These are phyloP conservation scores for Melanopsichium pennsylvanicum DNA, from an alignment of 1,284 basidiomycete species.

Conservation along the genomic window DNA sequence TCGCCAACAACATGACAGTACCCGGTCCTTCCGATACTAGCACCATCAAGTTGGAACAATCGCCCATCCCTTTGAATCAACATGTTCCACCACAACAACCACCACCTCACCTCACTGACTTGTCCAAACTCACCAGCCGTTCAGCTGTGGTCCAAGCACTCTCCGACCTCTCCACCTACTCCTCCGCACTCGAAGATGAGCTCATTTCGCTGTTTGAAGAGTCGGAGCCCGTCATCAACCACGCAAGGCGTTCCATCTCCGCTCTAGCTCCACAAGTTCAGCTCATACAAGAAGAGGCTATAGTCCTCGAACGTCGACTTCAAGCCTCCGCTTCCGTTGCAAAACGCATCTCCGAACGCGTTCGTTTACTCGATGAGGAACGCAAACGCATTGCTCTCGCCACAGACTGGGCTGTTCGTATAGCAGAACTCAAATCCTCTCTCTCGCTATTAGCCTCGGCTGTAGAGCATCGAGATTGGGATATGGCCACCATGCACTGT, in stretches of 20 bases:
- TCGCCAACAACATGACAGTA: constrained; percentile 10
- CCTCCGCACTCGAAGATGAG: constrained; percentile 78
- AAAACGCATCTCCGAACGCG: constrained; percentile 85
- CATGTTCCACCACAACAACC: background rate
- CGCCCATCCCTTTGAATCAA: constrained; percentile 5
- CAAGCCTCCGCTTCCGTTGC: constrained; percentile 80
- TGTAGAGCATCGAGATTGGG: constrained; percentile 91
- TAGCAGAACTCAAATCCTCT: constrained; percentile 90
- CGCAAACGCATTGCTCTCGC: constrained; percentile 85
- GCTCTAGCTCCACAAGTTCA: constrained; percentile 75
- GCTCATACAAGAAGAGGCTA: constrained; percentile 73
- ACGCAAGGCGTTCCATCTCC: constrained; percentile 62
- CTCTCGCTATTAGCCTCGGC: constrained; percentile 77
- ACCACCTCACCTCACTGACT: constrained; percentile 18
- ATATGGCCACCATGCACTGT: constrained; percentile 88
- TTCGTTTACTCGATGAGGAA: constrained; percentile 86
- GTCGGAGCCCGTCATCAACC: constrained; percentile 35
- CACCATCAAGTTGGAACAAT: background rate
- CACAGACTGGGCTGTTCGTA: constrained; percentile 81
- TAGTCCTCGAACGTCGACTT: constrained; percentile 72
- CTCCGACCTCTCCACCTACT: constrained; percentile 76
- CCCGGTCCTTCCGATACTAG: constrained; percentile 6
- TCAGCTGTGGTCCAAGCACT: constrained; percentile 61
- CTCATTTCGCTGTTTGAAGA: constrained; percentile 77
- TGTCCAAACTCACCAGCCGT: constrained; percentile 39